Conservation (phyloP, 2,329 filamentous ascomycete genomes). For the Sclerotinia trifoliorum region DNA sequence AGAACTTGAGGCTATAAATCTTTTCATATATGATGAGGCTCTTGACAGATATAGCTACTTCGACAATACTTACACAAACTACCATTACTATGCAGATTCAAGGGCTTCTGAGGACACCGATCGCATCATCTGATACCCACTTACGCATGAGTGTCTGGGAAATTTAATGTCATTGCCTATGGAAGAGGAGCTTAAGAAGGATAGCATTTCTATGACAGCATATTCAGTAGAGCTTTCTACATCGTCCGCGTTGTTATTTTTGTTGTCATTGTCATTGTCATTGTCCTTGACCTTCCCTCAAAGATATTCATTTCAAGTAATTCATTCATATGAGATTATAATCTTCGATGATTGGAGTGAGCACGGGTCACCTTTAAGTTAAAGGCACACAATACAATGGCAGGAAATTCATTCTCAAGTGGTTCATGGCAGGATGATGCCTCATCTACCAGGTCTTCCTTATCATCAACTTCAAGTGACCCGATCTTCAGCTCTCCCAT, state of each 20-base stretch:
- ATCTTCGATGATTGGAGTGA: not conserved
- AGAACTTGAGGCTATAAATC: not conserved
- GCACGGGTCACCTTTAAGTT: not conserved
- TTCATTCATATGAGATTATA: not conserved
- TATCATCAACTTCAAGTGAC: constrained; percentile 6
- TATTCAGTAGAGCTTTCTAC: not conserved
- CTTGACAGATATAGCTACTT: not conserved
- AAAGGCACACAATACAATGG: not conserved
- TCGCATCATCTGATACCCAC: not conserved
- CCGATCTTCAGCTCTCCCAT: constrained; percentile 15
- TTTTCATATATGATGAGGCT: not conserved
- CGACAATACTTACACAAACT: not conserved
- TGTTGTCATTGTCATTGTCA: not conserved
- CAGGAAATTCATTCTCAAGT: constrained; percentile 4
- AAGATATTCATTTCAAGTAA: not conserved
- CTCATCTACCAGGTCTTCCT: constrained; percentile 13
- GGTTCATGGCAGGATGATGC: constrained; percentile 1
- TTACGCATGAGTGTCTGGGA: not conserved
- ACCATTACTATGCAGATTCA: not conserved
- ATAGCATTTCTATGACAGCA: not conserved
- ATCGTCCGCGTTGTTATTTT: not conserved
- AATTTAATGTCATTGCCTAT: too few relatives aligned
- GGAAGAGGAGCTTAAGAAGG: not conserved
- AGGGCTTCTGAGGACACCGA: not conserved
- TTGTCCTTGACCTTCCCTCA: not conserved